Evolutionary conservation across 352 stramenopile species (phyloP).

Genomic region (Phytophthora multivora): DNA sequence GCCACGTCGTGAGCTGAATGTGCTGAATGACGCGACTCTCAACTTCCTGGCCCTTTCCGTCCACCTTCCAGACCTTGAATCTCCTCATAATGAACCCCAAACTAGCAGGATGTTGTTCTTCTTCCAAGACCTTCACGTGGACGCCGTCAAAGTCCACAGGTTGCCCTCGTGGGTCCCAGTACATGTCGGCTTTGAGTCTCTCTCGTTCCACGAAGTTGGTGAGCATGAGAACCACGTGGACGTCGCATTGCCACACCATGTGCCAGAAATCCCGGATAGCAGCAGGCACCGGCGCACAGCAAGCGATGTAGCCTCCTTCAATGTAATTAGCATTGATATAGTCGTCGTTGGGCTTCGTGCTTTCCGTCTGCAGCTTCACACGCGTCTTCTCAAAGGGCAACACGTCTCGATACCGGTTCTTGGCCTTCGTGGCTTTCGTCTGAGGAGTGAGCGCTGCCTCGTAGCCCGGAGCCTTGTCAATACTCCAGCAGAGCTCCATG

Average conservation of each 20-base stretch:
- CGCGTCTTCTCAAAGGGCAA: slow-evolving; percentile 76
- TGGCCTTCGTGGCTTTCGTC: slow-evolving; percentile 66
- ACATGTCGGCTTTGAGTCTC: slow-evolving; percentile 71
- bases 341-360: slow-evolving; percentile 30
- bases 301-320: slow-evolving; percentile 73
- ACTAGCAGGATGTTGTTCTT: slow-evolving; percentile 34
- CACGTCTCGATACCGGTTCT: slow-evolving; percentile 84
- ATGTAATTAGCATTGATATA: slow-evolving; percentile 84
- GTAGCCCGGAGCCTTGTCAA: slow-evolving; percentile 64
- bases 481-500: slow-evolving; percentile 58
- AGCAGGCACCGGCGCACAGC: slow-evolving; percentile 65
- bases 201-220: slow-evolving; percentile 86
- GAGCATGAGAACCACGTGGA: slow-evolving; percentile 88
- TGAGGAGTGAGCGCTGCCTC: slow-evolving; percentile 58
- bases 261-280: slow-evolving; percentile 82
- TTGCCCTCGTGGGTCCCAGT: slow-evolving; percentile 62
- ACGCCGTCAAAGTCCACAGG: slow-evolving; percentile 61
- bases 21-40: slow-evolving; percentile 60
- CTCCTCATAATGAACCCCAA: slow-evolving; percentile 55
- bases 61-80: slow-evolving; percentile 52
- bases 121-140: slow-evolving; percentile 50
- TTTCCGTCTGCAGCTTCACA: slow-evolving; percentile 45
- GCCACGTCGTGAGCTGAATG: slow-evolving; percentile 81
- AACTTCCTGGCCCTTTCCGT: slow-evolving; percentile 17
- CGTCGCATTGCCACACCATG: slow-evolving; percentile 80